These are phyloP conservation scores for Choiromyces venosus DNA, from an alignment of 495 filamentous ascomycete genomes.

Conservation along the genomic window DNA sequence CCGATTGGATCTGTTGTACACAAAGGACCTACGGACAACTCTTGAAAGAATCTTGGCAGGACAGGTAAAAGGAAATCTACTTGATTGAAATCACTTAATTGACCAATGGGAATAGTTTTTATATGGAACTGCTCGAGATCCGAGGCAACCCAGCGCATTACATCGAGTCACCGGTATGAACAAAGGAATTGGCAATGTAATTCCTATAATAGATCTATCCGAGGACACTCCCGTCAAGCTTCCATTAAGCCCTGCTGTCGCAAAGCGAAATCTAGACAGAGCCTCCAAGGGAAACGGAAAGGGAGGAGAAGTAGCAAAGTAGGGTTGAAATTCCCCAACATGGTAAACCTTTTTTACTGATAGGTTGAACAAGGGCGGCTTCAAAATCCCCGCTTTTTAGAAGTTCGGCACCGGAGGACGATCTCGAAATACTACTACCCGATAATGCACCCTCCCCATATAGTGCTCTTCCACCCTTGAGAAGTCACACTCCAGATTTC, in stretches of 20 bases:
- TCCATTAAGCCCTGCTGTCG: not conserved
- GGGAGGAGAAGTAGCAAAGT: not conserved
- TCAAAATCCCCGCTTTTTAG: not conserved
- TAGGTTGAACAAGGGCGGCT: not conserved
- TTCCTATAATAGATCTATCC: not conserved
- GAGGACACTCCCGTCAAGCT: not conserved
- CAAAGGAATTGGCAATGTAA: not conserved
- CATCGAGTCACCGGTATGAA: not conserved
- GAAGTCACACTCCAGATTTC: not conserved
- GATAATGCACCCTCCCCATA: not conserved
- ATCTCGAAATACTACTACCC: not conserved
- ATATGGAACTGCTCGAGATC: constrained; percentile 14
- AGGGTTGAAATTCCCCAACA: not conserved
- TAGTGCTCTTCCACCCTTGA: not conserved
- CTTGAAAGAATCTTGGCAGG: constrained; percentile 16
- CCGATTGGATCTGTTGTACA: constrained; percentile 13
- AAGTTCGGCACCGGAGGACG: not conserved
- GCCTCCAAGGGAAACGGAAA: not conserved
- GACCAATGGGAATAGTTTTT: constrained; percentile 20
- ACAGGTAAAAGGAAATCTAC: constrained; percentile 2
- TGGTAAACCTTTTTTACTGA: not conserved
- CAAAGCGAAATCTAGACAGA: not conserved
- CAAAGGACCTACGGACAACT: constrained; percentile 10
- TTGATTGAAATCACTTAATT: not conserved
- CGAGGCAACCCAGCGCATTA: not conserved